Percentiles rank a stretch among this genome's conserved stretches.
phyloP scores from a whole-genome alignment of 2,329 filamentous ascomycete species.

The Alternaria panax region DNA sequence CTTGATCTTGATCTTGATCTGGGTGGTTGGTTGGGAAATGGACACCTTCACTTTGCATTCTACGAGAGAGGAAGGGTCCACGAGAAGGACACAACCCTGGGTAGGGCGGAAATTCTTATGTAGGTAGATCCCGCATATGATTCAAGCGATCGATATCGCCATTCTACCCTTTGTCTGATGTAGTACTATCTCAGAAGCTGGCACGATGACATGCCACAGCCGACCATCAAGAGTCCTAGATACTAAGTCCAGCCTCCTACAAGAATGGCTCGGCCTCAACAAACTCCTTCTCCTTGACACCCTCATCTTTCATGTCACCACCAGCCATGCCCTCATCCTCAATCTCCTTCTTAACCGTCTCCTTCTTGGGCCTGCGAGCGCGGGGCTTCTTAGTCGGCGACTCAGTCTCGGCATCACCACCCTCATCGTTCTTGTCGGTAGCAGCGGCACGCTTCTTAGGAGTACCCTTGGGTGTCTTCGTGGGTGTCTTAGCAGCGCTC shows the following conservation, averaged over 20 bases:
- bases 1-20: too few relatives aligned
- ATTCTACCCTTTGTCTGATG: background rate
- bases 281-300: background rate
- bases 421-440: background rate
- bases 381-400: background rate
- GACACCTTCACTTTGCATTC: background rate
- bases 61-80: background rate
- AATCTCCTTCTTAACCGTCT: background rate
- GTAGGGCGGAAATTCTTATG: too few relatives aligned
- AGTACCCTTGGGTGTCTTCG: background rate
- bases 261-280: too few relatives aligned
- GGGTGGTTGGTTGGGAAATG: too few relatives aligned
- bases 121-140: background rate
- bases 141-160: background rate
- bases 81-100: too few relatives aligned
- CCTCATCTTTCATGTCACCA: background rate
- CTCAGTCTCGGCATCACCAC: background rate
- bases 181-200: background rate
- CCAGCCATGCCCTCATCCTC: background rate
- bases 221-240: rapidly evolving
- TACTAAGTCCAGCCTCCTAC: too few relatives aligned
- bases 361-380: background rate
- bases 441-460: background rate
- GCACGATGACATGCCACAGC: too few relatives aligned
- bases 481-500: background rate